Percentiles rank a stretch among this genome's conserved stretches.
Conservation (phyloP, 805 yeast genomes). For the Myxozyma lipomycoides region DNA sequence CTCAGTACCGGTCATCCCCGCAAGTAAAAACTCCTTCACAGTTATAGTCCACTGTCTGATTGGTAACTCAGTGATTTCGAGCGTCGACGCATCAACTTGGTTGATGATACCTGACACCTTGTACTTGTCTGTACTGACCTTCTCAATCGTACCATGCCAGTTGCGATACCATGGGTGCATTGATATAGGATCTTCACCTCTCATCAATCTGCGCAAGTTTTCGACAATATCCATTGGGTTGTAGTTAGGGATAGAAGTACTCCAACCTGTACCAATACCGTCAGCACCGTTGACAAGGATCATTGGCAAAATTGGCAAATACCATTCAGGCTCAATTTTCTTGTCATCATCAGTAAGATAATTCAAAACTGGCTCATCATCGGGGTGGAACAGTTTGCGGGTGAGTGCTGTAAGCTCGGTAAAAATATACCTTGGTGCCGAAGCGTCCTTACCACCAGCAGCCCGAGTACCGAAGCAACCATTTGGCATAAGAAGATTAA, state of each 20-base stretch:
- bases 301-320: slow-evolving; percentile 91
- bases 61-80: slow-evolving; percentile 91
- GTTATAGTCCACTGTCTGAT: slow-evolving; percentile 88
- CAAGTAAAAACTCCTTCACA: slow-evolving; percentile 76
- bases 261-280: slow-evolving; percentile 99
- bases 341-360: slow-evolving; percentile 91
- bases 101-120: slow-evolving; percentile 76
- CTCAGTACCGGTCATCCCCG: slow-evolving; percentile 70
- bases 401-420: slow-evolving; percentile 80
- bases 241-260: slow-evolving; percentile 84
- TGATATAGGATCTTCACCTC: slow-evolving; percentile 60
- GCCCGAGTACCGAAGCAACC: slow-evolving; percentile 97
- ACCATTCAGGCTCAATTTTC: slow-evolving; percentile 94
- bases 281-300: slow-evolving; percentile 93
- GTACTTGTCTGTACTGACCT: slow-evolving; percentile 60
- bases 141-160: slow-evolving; percentile 82
- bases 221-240: slow-evolving; percentile 79
- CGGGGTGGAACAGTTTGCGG: slow-evolving; percentile 66
- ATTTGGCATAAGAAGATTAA: slow-evolving; percentile 78
- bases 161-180: slow-evolving; percentile 95
- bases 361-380: slow-evolving; percentile 71
- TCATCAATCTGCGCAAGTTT: slow-evolving; percentile 69
- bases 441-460: slow-evolving; percentile 95
- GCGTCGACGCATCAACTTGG: slow-evolving; percentile 69
- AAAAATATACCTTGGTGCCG: slow-evolving; percentile 96